Percentiles rank a stretch among this genome's conserved stretches.
Evolutionary conservation across 805 yeast species (phyloP).

Genomic region (Cyberlindnera mrakii): DNA sequence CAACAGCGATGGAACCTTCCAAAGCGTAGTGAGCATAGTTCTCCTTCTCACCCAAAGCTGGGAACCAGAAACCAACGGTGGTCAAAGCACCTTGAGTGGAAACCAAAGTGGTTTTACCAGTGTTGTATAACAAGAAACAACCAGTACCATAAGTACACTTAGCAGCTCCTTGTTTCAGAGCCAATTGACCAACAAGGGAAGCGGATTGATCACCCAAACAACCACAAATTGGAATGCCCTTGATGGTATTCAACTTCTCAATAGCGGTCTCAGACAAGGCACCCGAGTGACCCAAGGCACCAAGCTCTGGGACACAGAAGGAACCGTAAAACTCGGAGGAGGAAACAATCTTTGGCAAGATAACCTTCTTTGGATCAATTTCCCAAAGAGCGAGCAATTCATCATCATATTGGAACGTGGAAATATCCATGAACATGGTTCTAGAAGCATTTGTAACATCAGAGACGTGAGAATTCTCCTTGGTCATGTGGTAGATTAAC

Average conservation of each 20-base stretch:
- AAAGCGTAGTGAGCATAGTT: conserved; percentile 76
- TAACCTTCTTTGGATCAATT: conserved; percentile 58
- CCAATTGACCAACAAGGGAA: conserved; percentile 88
- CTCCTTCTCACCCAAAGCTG: conserved; percentile 40
- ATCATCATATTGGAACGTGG: conserved; percentile 68
- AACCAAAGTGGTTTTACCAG: conserved; percentile 67
- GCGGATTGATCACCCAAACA: conserved; percentile 94
- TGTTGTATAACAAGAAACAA: conserved; percentile 82
- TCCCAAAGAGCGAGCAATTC: conserved; percentile 74
- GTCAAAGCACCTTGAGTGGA: conserved; percentile 81
- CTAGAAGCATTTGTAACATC: conserved; percentile 92
- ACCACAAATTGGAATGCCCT: conserved; percentile 74
- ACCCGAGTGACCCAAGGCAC: conserved; percentile 44
- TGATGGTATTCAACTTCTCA: conserved; percentile 42
- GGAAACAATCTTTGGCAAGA: conserved; percentile 72
- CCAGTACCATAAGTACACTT: conserved; percentile 98
- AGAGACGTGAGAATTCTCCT: conserved; percentile 63
- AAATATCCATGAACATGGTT: conserved; percentile 83
- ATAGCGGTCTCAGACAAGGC: conserved; percentile 46
- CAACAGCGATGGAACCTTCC: conserved; percentile 95
- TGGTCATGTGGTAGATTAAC: conserved; percentile 80
- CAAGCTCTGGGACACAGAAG: conserved; percentile 55
- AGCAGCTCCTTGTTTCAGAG: conserved; percentile 77
- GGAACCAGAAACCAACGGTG: conserved; percentile 88
- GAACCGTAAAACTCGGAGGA: conserved; percentile 75